Percentiles rank a stretch among this genome's conserved stretches.
These are phyloP conservation scores for Pleurotus eryngii DNA, from an alignment of 768 basidiomycete species.

Conservation along the genomic window DNA sequence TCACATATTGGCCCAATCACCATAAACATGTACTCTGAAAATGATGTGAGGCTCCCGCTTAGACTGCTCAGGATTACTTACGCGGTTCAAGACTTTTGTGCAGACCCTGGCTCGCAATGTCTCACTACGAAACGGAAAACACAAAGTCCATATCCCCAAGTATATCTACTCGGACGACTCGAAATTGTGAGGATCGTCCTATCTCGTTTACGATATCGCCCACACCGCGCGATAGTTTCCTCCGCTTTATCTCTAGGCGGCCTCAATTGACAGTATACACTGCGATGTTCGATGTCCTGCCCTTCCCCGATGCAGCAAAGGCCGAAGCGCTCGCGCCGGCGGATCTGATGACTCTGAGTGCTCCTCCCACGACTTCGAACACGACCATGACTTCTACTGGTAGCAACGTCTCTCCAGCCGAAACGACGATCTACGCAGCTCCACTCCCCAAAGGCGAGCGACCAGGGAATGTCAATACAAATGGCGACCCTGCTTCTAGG, in stretches of 20 bases:
- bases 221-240: conserved; percentile 20
- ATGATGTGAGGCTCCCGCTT: conserved; percentile 33
- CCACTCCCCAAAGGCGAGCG: conserved; percentile 8
- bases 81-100: not conserved
- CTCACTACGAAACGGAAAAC: conserved; percentile 21
- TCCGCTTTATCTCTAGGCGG: conserved; percentile 29
- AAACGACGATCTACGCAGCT: conserved; percentile 10
- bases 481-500: conserved; percentile 11
- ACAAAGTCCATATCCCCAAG: conserved; percentile 30
- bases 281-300: conserved; percentile 38
- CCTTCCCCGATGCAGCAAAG: not conserved
- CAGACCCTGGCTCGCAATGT: conserved; percentile 41
- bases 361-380: not conserved
- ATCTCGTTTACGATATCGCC: not conserved
- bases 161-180: conserved; percentile 21
- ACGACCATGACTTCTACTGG: not conserved
- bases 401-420: conserved; percentile 2
- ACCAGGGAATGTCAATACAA: conserved; percentile 8
- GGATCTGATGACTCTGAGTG: conserved; percentile 2
- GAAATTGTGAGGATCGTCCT: conserved; percentile 24
- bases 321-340: not conserved
- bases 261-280: conserved; percentile 39
- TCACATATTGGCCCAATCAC: conserved; percentile 36
- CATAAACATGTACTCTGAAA: conserved; percentile 44
- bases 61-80: not conserved